Base-by-base conservation (phyloP, 768 basidiomycete species). In the Tylopilus felleus region DNA sequence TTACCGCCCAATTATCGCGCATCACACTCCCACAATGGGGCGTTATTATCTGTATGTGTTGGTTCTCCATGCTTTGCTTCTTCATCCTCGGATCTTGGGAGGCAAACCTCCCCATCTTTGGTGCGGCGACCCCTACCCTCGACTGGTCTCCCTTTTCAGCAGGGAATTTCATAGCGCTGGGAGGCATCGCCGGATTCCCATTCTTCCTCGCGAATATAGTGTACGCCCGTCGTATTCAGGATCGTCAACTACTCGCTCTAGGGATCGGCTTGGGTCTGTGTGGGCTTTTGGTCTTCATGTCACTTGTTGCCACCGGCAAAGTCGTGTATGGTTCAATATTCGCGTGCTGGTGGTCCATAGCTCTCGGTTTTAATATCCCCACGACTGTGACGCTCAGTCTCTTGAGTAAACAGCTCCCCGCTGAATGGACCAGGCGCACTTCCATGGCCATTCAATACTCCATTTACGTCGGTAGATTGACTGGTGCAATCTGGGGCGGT, bases 331-430 rank as follows among this genome's bases (percentile, higher is more conserved):
- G 73, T 7, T 75, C 75, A 16, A 60, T 85, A 6, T 77, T 77
- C 55, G 63, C 65, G 7, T 71, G 69, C 53, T 78, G 73, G 71
- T 71, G 64, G 65, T 73, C 80, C 38, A 73, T 87, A 22, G 85
- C 87, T 23, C 74, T 87, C 5, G 86, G 87, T 1, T 88, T 88
- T 74, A 88, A 88, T 66, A 72, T 88, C 12, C 79, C 83, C n/a
- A 84, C 79, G 58, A 87, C 84, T 2, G 80, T 83, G 52, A 87
- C 86, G 29, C 71, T 87, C 56, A 83, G 82, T 53, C 65, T 86
- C 51, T 68, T 88, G 25, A 83, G 81, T 56, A 88, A 89, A 67
- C 85, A 85, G 65, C 74, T 88, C 28, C 85, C 86, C 2, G 74
- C 76, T 7, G 68, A 71, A 53, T 87, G 82, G 82, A 87, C 85